phyloP scores from a whole-genome alignment of 352 stramenopile genomes.

The Aphanomyces stellatus region DNA sequence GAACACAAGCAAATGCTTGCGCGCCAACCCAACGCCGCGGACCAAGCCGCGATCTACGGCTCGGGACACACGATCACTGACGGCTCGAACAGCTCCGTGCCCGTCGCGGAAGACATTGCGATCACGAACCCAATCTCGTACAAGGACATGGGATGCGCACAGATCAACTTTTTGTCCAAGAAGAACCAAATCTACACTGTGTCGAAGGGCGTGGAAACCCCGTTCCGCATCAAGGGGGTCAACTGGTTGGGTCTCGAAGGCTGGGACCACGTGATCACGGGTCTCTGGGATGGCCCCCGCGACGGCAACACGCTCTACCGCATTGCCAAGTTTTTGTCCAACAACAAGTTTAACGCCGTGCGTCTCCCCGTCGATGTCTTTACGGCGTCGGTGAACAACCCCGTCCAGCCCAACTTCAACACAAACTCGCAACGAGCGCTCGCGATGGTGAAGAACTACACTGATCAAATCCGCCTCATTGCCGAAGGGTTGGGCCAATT shows the following conservation, averaged over 20 bases:
- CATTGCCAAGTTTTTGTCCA: slow-evolving; percentile 53
- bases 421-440: slow-evolving; percentile 78
- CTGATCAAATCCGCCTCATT: slow-evolving; percentile 47
- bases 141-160: slow-evolving; percentile 58
- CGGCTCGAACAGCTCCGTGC: slow-evolving; percentile 28
- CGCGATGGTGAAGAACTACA: slow-evolving; percentile 46
- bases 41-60: slow-evolving; percentile 38
- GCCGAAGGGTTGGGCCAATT: slow-evolving; percentile 64
- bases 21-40: slow-evolving; percentile 37
- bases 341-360: slow-evolving; percentile 78
- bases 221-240: slow-evolving; percentile 76
- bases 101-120: slow-evolving; percentile 37
- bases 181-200: slow-evolving; percentile 59
- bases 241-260: slow-evolving; percentile 82
- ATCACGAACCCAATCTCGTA: slow-evolving; percentile 68
- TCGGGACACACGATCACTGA: slow-evolving; percentile 60
- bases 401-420: slow-evolving; percentile 54
- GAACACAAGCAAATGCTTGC: slow-evolving; percentile 49
- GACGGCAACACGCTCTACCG: slow-evolving; percentile 74
- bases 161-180: slow-evolving; percentile 77
- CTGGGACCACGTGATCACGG: slow-evolving; percentile 55
- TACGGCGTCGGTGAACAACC: slow-evolving; percentile 53
- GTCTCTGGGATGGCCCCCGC: slow-evolving; percentile 73
- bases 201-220: slow-evolving; percentile 39
- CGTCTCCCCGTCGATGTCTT: slow-evolving; percentile 67